These are phyloP conservation scores for Chlorencoelia australis DNA, from an alignment of 2,329 filamentous ascomycete species.

Conservation along the genomic window DNA sequence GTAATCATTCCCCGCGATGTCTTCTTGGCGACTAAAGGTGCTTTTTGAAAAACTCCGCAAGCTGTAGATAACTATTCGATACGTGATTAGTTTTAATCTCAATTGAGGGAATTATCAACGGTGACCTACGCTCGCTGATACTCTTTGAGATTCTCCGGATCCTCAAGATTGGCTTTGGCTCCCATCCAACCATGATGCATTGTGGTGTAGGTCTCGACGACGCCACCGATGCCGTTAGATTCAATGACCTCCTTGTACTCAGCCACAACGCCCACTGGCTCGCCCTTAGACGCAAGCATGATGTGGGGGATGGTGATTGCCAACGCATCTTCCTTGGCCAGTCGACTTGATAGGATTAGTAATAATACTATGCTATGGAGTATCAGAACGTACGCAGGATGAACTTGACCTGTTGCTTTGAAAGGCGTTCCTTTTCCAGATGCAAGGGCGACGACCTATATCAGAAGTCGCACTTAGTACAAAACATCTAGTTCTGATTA, in stretches of 20 bases:
- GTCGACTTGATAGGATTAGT: slow-evolving; percentile 6
- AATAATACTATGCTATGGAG: not conserved
- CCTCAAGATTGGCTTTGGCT: slow-evolving; percentile 36
- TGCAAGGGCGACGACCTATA: slow-evolving; percentile 13
- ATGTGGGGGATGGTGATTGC: slow-evolving; percentile 38
- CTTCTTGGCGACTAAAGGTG: not conserved
- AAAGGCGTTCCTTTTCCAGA: slow-evolving; percentile 14
- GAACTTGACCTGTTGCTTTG: slow-evolving; percentile 19
- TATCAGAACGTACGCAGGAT: slow-evolving; percentile 14
- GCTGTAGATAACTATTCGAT: not conserved
- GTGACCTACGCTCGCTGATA: not conserved
- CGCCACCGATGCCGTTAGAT: slow-evolving; percentile 30
- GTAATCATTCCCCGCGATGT: no score
- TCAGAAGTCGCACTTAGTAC: not conserved
- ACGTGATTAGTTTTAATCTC: not conserved
- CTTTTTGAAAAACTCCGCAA: not conserved
- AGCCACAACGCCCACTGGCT: slow-evolving; percentile 32
- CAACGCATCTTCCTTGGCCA: slow-evolving; percentile 31
- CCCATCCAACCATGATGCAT: slow-evolving; percentile 32
- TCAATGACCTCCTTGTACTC: slow-evolving; percentile 34
- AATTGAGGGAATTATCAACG: not conserved
- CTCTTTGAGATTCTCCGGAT: not conserved
- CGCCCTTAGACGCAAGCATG: slow-evolving; percentile 39
- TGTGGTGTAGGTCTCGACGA: slow-evolving; percentile 15
- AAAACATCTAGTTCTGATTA: no score